Conservation (phyloP, 352 stramenopile species). For the Hyaloperonospora arabidopsidis region DNA sequence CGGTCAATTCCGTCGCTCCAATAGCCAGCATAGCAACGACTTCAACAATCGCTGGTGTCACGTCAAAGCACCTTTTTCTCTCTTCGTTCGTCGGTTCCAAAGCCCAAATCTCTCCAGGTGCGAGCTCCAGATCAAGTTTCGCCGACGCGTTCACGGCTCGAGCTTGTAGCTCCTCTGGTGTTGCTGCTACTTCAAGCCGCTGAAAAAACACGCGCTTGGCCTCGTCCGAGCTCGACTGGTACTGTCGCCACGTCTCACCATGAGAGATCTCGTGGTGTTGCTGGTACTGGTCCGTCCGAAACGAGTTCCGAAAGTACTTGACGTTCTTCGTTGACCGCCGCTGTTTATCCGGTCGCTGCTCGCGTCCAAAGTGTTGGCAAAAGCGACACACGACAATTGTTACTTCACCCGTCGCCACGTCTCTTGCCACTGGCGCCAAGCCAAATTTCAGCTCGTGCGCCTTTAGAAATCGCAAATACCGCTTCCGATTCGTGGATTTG, state of each 20-base stretch:
- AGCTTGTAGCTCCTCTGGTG: neutral
- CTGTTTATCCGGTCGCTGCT: conserved; percentile 46
- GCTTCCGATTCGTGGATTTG: no score
- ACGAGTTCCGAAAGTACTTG: conserved; percentile 60
- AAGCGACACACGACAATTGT: conserved; percentile 52
- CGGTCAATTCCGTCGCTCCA: conserved; percentile 14
- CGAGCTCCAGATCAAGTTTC: conserved; percentile 18
- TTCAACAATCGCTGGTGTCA: conserved; percentile 24
- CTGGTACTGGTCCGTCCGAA: conserved; percentile 65
- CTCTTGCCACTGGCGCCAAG: conserved; percentile 39
- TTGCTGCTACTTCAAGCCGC: neutral
- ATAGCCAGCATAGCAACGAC: conserved; percentile 26
- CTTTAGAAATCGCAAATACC: conserved; percentile 9
- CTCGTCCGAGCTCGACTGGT: conserved; percentile 34
- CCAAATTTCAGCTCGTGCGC: conserved; percentile 49
- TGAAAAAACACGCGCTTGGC: conserved; percentile 45
- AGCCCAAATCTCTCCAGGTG: conserved; percentile 24
- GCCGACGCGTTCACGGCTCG: neutral
- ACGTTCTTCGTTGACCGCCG: conserved; percentile 49
- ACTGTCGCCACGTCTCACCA: conserved; percentile 36
- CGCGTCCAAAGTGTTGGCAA: conserved; percentile 57
- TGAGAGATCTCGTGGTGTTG: conserved; percentile 62
- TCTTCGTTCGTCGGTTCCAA: conserved; percentile 16
- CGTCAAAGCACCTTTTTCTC: conserved; percentile 22
- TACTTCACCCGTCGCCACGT: conserved; percentile 35